These are phyloP conservation scores for Globisporangium mamillatum DNA, from an alignment of 352 stramenopile genomes.

Conservation along the genomic window DNA sequence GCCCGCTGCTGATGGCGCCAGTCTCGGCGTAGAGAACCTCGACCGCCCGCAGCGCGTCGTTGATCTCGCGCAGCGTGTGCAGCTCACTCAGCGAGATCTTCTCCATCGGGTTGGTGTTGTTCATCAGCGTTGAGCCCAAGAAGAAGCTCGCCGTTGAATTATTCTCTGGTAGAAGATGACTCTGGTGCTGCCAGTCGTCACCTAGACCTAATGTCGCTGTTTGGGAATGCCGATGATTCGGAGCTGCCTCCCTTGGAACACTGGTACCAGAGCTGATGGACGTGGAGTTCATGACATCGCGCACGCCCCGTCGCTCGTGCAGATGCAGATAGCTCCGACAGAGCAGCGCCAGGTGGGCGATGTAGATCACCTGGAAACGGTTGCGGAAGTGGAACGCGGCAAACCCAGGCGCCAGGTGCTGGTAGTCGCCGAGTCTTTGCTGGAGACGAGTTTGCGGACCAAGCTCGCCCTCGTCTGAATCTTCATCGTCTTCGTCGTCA, in stretches of 20 bases:
- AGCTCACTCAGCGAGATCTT: slow-evolving; percentile 34
- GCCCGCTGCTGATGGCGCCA: slow-evolving; percentile 12
- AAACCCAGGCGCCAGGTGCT: slow-evolving; percentile 24
- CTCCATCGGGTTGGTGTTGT: slow-evolving; percentile 25
- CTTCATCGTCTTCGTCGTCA: neutral
- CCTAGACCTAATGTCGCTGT: neutral
- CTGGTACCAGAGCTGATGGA: slow-evolving; percentile 5
- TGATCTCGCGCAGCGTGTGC: slow-evolving; percentile 36
- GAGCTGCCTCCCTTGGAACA: neutral
- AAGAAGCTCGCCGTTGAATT: slow-evolving; percentile 7
- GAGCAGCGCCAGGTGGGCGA: slow-evolving; percentile 34
- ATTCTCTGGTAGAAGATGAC: neutral
- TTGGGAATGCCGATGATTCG: neutral
- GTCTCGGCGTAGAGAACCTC: slow-evolving; percentile 38
- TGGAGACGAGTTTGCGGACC: neutral
- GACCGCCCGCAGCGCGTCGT: slow-evolving; percentile 29
- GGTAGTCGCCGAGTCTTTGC: slow-evolving; percentile 20
- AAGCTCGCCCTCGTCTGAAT: neutral
- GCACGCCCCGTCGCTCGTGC: slow-evolving; percentile 31
- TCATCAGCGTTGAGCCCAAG: neutral
- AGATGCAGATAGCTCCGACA: slow-evolving; percentile 48
- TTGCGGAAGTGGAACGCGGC: slow-evolving; percentile 31
- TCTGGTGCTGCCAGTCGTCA: slow-evolving; percentile 5
- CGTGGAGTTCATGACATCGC: slow-evolving; percentile 35
- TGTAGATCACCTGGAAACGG: slow-evolving; percentile 33